phyloP scores from a whole-genome alignment of 2,329 filamentous ascomycete genomes.

The Claviceps sp. region DNA sequence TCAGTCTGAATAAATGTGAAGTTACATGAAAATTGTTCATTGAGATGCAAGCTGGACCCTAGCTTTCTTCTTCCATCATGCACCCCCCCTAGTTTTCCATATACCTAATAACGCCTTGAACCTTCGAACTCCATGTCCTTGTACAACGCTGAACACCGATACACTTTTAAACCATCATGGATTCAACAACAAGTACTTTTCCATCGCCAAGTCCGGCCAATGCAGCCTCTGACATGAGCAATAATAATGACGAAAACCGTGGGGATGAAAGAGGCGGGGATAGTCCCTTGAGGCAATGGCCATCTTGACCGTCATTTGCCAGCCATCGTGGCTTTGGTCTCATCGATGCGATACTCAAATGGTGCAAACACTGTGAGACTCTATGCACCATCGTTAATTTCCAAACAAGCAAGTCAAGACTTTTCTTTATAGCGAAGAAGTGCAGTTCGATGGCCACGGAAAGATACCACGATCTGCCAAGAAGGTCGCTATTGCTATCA shows the following conservation, averaged over 20 bases:
- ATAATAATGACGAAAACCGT: slow-evolving; percentile 32
- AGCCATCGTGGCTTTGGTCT: slow-evolving; percentile 47
- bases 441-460: slow-evolving; percentile 69
- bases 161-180: slow-evolving; percentile 18
- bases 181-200: slow-evolving; percentile 24
- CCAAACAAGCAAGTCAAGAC: slow-evolving; percentile 40
- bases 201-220: slow-evolving; percentile 28
- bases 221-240: slow-evolving; percentile 20
- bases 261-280: slow-evolving; percentile 50
- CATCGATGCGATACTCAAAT: not conserved
- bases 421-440: slow-evolving; percentile 75
- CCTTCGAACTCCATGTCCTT: not conserved
- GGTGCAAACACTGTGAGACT: no score
- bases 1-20: not conserved
- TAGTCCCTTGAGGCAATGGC: slow-evolving; percentile 35
- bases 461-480: slow-evolving; percentile 51
- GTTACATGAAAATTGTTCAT: not conserved
- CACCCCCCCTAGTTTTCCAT: not conserved
- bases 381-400: no score
- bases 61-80: not conserved
- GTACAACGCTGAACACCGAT: not conserved
- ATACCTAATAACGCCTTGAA: not conserved
- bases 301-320: slow-evolving; percentile 56
- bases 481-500: slow-evolving; percentile 46
- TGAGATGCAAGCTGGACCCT: not conserved